Percentiles rank a stretch among this genome's conserved stretches.
Conservation (phyloP, 371 early-diverging fungal species). For the Mucor plumbeus region DNA sequence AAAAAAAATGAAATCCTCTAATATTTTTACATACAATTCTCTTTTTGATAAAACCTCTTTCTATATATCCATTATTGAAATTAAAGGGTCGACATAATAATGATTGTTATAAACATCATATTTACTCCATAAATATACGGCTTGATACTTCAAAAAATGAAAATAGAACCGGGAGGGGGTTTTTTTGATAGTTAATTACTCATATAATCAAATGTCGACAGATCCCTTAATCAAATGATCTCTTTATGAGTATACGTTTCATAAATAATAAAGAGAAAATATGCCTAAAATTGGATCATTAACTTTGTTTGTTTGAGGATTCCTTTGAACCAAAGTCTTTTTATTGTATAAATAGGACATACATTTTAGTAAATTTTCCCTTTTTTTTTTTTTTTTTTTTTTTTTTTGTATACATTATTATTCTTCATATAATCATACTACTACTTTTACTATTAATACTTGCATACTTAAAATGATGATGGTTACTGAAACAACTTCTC, state of each 20-base stretch:
- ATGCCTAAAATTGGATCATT: constrained; percentile 23
- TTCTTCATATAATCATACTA: not conserved
- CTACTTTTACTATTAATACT: not conserved
- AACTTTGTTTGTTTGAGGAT: constrained; percentile 8
- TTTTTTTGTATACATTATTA: too few species aligned
- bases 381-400: constrained; percentile 7
- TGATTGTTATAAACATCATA: not conserved
- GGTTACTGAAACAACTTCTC: constrained; percentile 14
- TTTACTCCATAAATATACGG: too few species aligned
- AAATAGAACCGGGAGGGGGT: not conserved
- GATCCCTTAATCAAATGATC: constrained; percentile 15
- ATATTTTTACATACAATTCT: not conserved
- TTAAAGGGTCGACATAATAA: not conserved
- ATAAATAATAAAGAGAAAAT: constrained; percentile 16
- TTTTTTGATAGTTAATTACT: not conserved
- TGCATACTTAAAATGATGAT: constrained; percentile 19
- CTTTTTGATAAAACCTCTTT: not conserved
- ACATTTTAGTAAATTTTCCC: constrained; percentile 1
- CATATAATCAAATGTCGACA: constrained; percentile 19
- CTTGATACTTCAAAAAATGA: not conserved
- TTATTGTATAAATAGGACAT: constrained; percentile 9
- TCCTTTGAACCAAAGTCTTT: not conserved
- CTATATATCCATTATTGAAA: not conserved
- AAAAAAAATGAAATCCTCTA: not conserved
- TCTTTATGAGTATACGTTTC: constrained; percentile 7